These are phyloP conservation scores for Kodamaea neixiangensis DNA, from an alignment of 805 yeast species.

Conservation along the genomic window DNA sequence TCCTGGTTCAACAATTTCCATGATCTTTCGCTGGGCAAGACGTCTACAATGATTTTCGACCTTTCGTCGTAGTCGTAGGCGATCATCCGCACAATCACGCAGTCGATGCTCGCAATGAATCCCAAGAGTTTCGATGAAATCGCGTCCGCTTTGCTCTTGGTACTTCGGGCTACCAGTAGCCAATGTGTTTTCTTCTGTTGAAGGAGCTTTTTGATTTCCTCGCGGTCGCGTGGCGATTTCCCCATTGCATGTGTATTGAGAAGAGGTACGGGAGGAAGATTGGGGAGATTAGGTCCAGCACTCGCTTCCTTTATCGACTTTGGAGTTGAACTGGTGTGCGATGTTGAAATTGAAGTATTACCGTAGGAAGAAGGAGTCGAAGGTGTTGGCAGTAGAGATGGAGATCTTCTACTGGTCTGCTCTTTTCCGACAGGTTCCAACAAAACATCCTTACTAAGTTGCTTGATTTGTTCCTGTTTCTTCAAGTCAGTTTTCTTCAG, in stretches of 20 bases:
- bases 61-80: constrained; percentile 41
- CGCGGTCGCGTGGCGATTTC: constrained; percentile 6
- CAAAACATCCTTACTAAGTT: constrained; percentile 22
- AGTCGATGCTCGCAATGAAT: constrained; percentile 36
- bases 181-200: constrained; percentile 31
- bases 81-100: constrained; percentile 37
- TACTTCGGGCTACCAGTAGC: constrained; percentile 35
- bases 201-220: constrained; percentile 20
- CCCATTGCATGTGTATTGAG: not conserved
- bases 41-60: constrained; percentile 24
- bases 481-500: constrained; percentile 9
- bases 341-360: not conserved
- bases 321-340: not conserved
- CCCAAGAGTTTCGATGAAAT: constrained; percentile 25
- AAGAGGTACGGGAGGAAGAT: constrained; percentile 9
- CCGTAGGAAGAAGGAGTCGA: not conserved
- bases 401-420: not conserved
- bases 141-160: constrained; percentile 42
- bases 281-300: not conserved
- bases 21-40: constrained; percentile 25
- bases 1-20: constrained; percentile 39
- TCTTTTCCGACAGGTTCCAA: constrained; percentile 10
- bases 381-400: constrained; percentile 10
- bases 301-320: not conserved
- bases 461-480: constrained; percentile 20